These are phyloP conservation scores for Hymenoscyphus linearis DNA, from an alignment of 2,329 filamentous ascomycete species.

Conservation along the genomic window DNA sequence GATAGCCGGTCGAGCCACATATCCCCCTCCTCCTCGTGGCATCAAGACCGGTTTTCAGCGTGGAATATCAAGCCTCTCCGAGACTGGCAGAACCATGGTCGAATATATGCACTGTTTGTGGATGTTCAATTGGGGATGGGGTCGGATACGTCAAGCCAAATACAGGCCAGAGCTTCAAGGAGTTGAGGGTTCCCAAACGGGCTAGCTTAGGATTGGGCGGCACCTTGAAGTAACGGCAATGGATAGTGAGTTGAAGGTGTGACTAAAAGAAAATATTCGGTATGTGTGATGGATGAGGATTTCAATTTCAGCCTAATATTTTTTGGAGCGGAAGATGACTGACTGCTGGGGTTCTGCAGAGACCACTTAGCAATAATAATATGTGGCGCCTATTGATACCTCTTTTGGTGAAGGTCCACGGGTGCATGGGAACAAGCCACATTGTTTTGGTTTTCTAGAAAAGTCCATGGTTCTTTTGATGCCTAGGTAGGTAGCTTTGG, in stretches of 20 bases:
- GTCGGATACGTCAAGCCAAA: neutral
- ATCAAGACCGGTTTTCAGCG: constrained; percentile 2
- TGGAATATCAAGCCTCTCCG: neutral
- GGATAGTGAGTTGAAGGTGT: neutral
- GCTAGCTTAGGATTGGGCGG: neutral
- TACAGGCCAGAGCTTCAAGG: neutral
- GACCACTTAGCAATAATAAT: no score
- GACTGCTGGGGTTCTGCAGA: no score
- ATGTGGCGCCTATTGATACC: no score
- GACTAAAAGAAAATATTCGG: neutral
- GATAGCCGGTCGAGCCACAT: constrained; percentile 94
- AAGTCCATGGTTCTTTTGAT: no score
- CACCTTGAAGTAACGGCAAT: neutral
- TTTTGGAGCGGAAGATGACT: no score
- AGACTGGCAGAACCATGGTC: neutral
- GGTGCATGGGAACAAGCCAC: no score
- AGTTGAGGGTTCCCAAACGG: neutral
- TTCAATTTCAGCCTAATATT: no score
- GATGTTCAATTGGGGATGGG: neutral
- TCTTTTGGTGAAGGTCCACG: no score
- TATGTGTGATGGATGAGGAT: no score
- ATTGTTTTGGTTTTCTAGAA: no score
- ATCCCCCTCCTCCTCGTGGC: constrained; percentile 10
- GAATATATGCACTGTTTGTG: neutral
- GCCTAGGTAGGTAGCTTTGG: no score